These are phyloP conservation scores for Cyclocybe cylindracea DNA, from an alignment of 768 basidiomycete species.

Conservation along the genomic window DNA sequence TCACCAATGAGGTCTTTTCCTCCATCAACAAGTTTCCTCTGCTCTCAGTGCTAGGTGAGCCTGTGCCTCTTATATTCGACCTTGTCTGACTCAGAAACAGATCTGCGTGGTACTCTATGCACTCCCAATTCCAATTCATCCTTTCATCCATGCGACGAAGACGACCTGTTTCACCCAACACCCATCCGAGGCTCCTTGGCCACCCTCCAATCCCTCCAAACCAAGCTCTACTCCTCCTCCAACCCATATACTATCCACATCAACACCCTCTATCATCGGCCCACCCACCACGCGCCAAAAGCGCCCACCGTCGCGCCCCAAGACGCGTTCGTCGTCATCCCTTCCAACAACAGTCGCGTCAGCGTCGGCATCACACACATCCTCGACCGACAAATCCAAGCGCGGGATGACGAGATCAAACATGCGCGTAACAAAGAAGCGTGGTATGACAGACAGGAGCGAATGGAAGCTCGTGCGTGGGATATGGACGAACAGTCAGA, in stretches of 20 bases:
- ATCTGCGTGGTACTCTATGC: constrained; percentile 53
- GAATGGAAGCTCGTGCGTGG: constrained; percentile 7
- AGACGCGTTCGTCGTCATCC: constrained; percentile 23
- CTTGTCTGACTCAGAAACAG: constrained; percentile 27
- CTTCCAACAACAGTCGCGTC: constrained; percentile 14
- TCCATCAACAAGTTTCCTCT: constrained; percentile 52
- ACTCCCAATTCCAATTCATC: constrained; percentile 18
- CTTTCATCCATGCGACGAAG: constrained; percentile 27
- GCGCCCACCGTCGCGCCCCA: constrained; percentile 14
- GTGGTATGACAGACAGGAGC: constrained; percentile 23
- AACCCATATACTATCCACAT: constrained; percentile 33
- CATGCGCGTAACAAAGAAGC: constrained; percentile 25
- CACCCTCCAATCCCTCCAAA: constrained; percentile 17
- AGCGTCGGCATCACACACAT: constrained; percentile 19
- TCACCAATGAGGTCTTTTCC: constrained; percentile 45
- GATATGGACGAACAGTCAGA: not conserved
- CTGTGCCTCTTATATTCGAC: constrained; percentile 1
- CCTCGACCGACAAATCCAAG: constrained; percentile 14
- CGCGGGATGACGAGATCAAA: constrained; percentile 11
- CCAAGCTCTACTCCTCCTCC: constrained; percentile 32
- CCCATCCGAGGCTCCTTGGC: constrained; percentile 36
- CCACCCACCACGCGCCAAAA: constrained; percentile 2
- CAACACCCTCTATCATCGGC: constrained; percentile 23
- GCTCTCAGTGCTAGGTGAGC: constrained; percentile 60
- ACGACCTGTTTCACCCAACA: constrained; percentile 43